Evolutionary conservation across 176 grass and related monocot genomes (phyloP), one percentile per base, ranked within the genome.

Genomic region (Panicum miliaceum): DNA sequence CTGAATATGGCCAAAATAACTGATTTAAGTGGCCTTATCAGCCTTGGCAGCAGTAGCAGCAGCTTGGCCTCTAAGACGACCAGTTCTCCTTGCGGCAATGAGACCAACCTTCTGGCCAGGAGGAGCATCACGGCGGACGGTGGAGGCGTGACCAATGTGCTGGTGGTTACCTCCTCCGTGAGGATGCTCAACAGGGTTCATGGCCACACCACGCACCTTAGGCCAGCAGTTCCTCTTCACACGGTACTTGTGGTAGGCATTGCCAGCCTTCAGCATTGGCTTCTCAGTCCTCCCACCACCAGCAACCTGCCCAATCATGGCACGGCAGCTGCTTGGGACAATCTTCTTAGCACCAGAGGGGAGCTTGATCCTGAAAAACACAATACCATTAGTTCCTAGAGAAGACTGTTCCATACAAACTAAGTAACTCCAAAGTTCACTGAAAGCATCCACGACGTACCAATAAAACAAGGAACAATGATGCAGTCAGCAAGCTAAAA

Each of bases 201-300:
- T 97, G 57, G 94, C 94, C 80, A 97, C 94, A 97, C 94, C 94
- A 91, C 94, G 92, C 66, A 97, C 94, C 94, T 97, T 97, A 23
- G 94, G 94, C 94, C 94, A 97, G 84, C 92, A 78, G 90, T 97
- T 97, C 59, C 94, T 89, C 90, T 97, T 97, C 68, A 97, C 94
- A 0, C 92, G 90, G 90, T 76, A 97, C 84, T 97, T 97, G 90
- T 97, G 94, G 91, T 97, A 97, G 32, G 94, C 94, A 12, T 97
- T 94, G 3, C 94, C 94, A 0, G 94, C 94, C 83, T 97, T 97
- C 18, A 97, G 86, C 54, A 97, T 82, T 0, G 94, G 94, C 77
- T 97, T 97, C 90, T 97, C 94, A 58, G 94, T 97, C 77, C 94
- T 91, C 19, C 94, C 94, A 36, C 94, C 94, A 25, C 94, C 94